Base-by-base conservation (phyloP, 331 rosid species). In the Spiraea crenata region DNA sequence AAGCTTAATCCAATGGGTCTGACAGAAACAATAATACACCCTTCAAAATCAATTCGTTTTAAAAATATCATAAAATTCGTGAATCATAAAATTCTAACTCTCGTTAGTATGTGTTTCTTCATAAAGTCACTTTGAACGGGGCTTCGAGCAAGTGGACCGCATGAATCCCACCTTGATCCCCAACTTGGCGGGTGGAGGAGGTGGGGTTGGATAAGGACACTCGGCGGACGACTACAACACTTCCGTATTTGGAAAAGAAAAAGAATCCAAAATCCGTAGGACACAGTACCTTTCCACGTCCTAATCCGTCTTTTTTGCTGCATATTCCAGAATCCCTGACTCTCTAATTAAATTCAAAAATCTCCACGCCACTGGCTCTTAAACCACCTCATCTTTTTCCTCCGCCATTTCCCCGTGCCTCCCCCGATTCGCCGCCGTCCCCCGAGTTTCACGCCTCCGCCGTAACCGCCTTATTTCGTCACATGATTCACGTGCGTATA, bases 291-390 rank as follows among this genome's bases (percentile, higher is more conserved):
- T 72, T 66, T 78, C 70, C 74, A 78, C 67, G 74, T 78, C 82
- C 60, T 8, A 1, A 35, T 63, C 50, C 64, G 3, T 40, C 42
- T 37, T 46, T 47, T 51, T 63, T 51, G 3, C 55, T 89, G 97
- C 68, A 91, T 89, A 93, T 93, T 85, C 97, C 79, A 89, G 89
- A 89, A 89, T 87, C 95, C n/a, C n/a, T n/a, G n/a, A n/a, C n/a
- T n/a, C n/a, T n/a, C n/a, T n/a, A n/a, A n/a, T n/a, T n/a, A n/a
- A 25, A 25, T 31, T 10, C 48, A 34, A 7, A n/a, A 61, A 61
- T 6, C 14, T n/a, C 9, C 47, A 5, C 14, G 39, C 65, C 34
- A 14, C 31, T 46, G 38, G 45, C 65, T 44, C 48, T 61, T 48
- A 44, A 58, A 50, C 65, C 74, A 15, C 40, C 39, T 51, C 50